Evolutionary conservation across 352 stramenopile genomes (phyloP).

Genomic region (Pythium grandisporangium): DNA sequence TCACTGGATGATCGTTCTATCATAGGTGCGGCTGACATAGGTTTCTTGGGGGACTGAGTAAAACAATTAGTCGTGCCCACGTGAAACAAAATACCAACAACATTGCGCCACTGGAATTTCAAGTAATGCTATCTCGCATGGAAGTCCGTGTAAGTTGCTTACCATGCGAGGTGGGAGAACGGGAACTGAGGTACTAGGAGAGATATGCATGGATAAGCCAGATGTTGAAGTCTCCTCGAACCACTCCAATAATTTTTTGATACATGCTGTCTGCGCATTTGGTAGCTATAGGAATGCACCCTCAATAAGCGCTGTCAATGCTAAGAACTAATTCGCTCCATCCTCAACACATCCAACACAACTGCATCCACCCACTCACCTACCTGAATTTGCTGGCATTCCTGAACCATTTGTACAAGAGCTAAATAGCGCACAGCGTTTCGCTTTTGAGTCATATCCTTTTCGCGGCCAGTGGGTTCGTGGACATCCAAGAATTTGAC

Average conservation of each 20-base stretch:
- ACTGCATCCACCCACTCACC: not conserved
- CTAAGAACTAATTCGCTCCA: too few species aligned
- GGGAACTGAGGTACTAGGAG: conserved; percentile 21
- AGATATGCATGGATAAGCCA: conserved; percentile 6
- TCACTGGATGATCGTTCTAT: conserved; percentile 16
- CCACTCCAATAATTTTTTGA: conserved; percentile 43
- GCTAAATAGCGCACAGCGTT: conserved; percentile 37
- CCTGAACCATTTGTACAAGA: conserved; percentile 37
- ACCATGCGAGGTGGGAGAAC: conserved; percentile 55
- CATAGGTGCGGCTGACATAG: not conserved
- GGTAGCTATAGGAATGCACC: conserved; percentile 24
- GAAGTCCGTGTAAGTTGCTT: too few species aligned
- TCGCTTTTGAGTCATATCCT: conserved; percentile 42
- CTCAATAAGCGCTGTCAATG: too few species aligned
- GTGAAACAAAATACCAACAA: not conserved
- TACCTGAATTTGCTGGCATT: conserved; percentile 37
- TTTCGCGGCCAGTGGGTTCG: conserved; percentile 48
- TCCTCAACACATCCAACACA: too few species aligned
- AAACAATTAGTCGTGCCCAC: too few species aligned
- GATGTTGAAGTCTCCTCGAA: conserved; percentile 31
- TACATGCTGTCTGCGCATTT: conserved; percentile 30
- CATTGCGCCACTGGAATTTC: too few species aligned
- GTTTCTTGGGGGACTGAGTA: conserved; percentile 44
- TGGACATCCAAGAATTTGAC: conserved; percentile 46
- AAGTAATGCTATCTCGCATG: too few species aligned